Conservation (phyloP, 345 rosid species). For the Psidium guajava region DNA sequence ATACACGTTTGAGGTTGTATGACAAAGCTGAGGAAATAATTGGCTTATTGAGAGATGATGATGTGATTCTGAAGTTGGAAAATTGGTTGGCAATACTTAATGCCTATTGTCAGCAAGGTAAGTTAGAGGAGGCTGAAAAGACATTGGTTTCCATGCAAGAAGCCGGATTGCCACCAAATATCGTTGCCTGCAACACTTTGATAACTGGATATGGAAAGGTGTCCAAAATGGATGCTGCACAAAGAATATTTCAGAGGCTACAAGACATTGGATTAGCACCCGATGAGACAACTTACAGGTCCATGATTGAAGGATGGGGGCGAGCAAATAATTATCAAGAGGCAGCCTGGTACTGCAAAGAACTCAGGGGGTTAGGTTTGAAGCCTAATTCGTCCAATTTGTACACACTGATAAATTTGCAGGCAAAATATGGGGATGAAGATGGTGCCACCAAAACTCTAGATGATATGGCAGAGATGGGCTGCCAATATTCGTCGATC, state of each 20-base stretch:
- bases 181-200: constrained; percentile 67
- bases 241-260: constrained; percentile 33
- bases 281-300: constrained; percentile 75
- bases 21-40: constrained; percentile 73
- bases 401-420: constrained; percentile 64
- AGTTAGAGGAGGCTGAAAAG: constrained; percentile 60
- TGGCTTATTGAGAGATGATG: constrained; percentile 42
- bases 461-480: constrained; percentile 58
- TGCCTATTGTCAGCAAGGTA: constrained; percentile 76
- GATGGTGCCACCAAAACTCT: constrained; percentile 49
- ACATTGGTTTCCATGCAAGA: constrained; percentile 43
- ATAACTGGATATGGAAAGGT: constrained; percentile 79
- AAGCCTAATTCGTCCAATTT: constrained; percentile 76
- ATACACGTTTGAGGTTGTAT: constrained; percentile 57
- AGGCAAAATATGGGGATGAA: constrained; percentile 59
- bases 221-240: constrained; percentile 61
- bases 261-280: constrained; percentile 46
- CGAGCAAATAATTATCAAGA: constrained; percentile 37
- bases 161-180: constrained; percentile 40
- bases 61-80: constrained; percentile 41
- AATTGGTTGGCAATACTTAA: constrained; percentile 85
- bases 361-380: constrained; percentile 55
- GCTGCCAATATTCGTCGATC: constrained; percentile 65
- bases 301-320: constrained; percentile 99
- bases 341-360: constrained; percentile 44